Base-by-base conservation (phyloP, 495 filamentous ascomycete species). In the Letharia columbiana region DNA sequence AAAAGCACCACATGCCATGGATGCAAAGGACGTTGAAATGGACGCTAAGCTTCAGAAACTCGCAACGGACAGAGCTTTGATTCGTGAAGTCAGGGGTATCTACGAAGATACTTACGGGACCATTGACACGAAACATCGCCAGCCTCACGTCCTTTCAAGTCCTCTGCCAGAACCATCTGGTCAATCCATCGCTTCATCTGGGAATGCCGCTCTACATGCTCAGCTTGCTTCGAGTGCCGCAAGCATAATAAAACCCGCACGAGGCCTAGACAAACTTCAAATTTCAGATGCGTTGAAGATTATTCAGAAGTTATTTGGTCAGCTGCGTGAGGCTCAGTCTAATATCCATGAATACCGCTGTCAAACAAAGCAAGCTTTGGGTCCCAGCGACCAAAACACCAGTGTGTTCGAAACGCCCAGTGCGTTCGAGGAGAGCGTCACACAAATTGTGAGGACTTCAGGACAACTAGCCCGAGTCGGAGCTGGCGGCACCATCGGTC, bases 71-170 rank as follows among this genome's bases (percentile, higher is more conserved):
- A 68, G 71, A 42, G 70, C 68, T 17, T 71, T 82, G 23, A 67
- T 76, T n/a, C 68, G 71, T 41, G 76, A 79, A 60, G 69, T 82
- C 35, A 73, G 74, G 56, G 71, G 64, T 28, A 79, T 81, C 44
- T 81, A 82, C 68, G 80, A 82, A 69, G 71, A 78, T 23, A 62
- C 60, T 37, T 82, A 80, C 60, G 80, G 80, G 12, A 72, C 64
- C 2, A 81, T 81, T 63, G 77, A 79, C 68, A 68, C 67, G 9
- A 68, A 74, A 28, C 79, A 80, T 67, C 71, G 71, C 37, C 77
- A 79, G 56, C 64, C 50, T 20, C 35, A 23, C 31, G 42, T 40
- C 13, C 31, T 57, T 37, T n/a, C 33, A 20, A 37, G 0, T 35
- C 17, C 31, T 37, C 8, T n/a, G 13, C 20, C 2, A 10, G 7